These are phyloP conservation scores for Mucuna pruriens DNA, from an alignment of 306 rosid species.

Conservation along the genomic window DNA sequence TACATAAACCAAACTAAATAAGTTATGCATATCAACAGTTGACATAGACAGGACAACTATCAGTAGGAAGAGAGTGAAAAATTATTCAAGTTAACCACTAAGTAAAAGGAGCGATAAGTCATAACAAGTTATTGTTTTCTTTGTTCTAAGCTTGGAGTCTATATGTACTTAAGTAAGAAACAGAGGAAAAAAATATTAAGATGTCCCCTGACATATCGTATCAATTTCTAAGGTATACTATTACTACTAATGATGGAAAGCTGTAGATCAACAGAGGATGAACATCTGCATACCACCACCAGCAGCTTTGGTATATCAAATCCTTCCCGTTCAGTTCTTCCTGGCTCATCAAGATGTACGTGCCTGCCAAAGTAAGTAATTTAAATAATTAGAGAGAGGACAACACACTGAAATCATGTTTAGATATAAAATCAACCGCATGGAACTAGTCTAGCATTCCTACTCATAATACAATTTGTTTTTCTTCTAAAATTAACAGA, in stretches of 20 bases:
- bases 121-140: neutral
- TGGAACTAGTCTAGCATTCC: neutral
- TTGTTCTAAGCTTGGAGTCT: conserved; percentile 9
- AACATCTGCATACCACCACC: conserved; percentile 76
- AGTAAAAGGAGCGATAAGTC: conserved; percentile 20
- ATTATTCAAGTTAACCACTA: neutral
- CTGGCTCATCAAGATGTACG: conserved; percentile 94
- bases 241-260: neutral
- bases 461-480: neutral
- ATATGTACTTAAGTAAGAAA: conserved; percentile 23
- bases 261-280: conserved; percentile 12
- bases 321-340: conserved; percentile 97
- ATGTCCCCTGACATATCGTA: conserved; percentile 22
- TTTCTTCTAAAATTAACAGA: neutral
- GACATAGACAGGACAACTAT: neutral
- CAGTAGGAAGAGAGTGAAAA: neutral
- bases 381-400: neutral
- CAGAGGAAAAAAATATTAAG: neutral
- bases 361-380: conserved; percentile 60
- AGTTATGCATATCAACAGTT: neutral
- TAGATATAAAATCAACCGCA: neutral
- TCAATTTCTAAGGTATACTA: conserved; percentile 1
- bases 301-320: conserved; percentile 87
- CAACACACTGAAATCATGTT: conserved; percentile 7
- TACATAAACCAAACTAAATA: conserved; percentile 18